Base-by-base conservation (phyloP, 2,329 filamentous ascomycete genomes). In the Zasmidium angulare region DNA sequence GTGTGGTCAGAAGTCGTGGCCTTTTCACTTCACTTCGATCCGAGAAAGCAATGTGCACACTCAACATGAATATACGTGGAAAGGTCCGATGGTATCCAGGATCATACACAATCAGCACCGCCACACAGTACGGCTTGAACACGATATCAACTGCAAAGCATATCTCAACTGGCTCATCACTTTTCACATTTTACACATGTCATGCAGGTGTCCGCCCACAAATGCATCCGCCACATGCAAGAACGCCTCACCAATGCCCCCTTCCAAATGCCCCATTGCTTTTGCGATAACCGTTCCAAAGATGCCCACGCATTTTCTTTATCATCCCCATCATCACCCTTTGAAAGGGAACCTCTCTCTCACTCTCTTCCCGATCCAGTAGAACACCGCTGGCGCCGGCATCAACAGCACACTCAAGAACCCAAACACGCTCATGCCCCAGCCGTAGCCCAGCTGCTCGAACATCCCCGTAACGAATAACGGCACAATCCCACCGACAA, bases 371-470 rank as follows among this genome's bases (percentile, higher is more conserved):
- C 81, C 81, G 64, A 75, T 82, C 2, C 72, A 70, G 61, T 76
- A 82, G 62, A 83, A 82, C 24, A 82, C 20, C 1, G 79, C 17
- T 1, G 80, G 81, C 46, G 78, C 79, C 46, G 81, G 80, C 21
- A 79, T 78, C 51, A 82, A 69, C 7, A 72, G 58, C 23, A 82
- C 61, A 23, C 71, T 68, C 17, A 78, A 50, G 49, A 81, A 79
- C 1, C 69, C 79, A 65, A 81, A 81, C 1, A 78, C 71, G 36
- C 74, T 77, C 46, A 80, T 76, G 1, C 79, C 79, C 77, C 78
- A 80, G 2, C 80, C 79, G 61, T 80, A 76, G 0, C 79, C 80
- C 3, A 80, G 43, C 19, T 67, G 73, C 1, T 80, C 73, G 43
- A 80, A 76, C 50, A 81, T 60, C 0, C 53, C 58, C 0, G 78